These are phyloP conservation scores for Halenospora varia DNA, from an alignment of 495 filamentous ascomycete species.

Conservation along the genomic window DNA sequence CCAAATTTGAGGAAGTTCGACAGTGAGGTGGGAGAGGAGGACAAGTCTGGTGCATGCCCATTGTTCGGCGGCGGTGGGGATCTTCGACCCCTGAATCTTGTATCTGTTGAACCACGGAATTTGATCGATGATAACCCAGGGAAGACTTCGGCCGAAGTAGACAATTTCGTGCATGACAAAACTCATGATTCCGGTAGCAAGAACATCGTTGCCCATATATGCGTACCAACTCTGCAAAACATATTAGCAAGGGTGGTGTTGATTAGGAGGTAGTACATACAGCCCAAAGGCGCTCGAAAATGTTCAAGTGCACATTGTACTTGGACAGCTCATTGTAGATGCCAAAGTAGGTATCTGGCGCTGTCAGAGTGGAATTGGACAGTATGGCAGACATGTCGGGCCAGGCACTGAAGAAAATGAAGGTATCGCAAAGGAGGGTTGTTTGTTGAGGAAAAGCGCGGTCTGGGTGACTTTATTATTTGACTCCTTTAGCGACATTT, in stretches of 20 bases:
- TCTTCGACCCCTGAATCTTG: constrained; percentile 93
- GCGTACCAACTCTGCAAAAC: constrained; percentile 69
- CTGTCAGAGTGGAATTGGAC: constrained; percentile 22
- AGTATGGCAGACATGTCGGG: constrained; percentile 17
- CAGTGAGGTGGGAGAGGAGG: constrained; percentile 89
- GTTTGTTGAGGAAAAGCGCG: constrained; percentile 2
- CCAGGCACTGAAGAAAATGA: neutral
- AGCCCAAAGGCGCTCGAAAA: constrained; percentile 81
- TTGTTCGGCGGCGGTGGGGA: constrained; percentile 85
- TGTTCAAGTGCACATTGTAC: constrained; percentile 83
- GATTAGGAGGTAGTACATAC: constrained; percentile 46
- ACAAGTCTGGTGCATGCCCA: constrained; percentile 92
- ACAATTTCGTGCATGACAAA: constrained; percentile 92
- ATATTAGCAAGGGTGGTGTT: constrained; percentile 19
- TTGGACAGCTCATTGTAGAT: constrained; percentile 84
- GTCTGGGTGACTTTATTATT: neutral
- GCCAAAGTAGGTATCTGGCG: constrained; percentile 65
- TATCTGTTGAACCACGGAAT: constrained; percentile 85
- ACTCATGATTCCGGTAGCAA: constrained; percentile 95
- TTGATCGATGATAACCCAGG: constrained; percentile 89
- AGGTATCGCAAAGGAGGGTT: constrained; percentile 5
- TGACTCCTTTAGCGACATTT: neutral
- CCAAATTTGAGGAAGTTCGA: constrained; percentile 98
- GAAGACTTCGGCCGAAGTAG: constrained; percentile 89
- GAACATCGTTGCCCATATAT: constrained; percentile 96